Base-by-base conservation (phyloP, 768 basidiomycete species). In the Kockovaella imperatae region DNA sequence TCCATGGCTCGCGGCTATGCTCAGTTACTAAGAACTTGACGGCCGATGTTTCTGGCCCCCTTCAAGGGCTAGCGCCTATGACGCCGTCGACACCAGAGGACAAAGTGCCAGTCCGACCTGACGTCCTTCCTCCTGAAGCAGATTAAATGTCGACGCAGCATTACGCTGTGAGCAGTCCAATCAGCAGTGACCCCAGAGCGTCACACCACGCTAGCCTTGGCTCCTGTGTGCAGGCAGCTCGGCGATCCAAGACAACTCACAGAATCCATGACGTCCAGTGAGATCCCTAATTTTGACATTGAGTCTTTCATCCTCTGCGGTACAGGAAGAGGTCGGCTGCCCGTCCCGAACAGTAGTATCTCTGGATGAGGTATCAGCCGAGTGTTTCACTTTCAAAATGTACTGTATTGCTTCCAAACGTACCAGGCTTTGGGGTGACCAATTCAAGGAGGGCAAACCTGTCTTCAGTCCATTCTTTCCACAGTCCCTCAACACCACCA, bases 111-210 rank as follows among this genome's bases (percentile, higher is more conserved):
- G 90, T 32, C 89, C 87, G 11, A 96, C 87, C 21, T 84, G 82
- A 44, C 93, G 77, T 5, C 93, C 93, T 72, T 99, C 93, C 69
- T 99, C 93, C 0, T 84, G 73, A 38, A 99, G 77, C 20, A 99
- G 69, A 69, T 99, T 96, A 71, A 90, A 99, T 0, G 93, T 96
- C 23, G 91, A 84, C 60, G 87, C 90, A 15, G 91, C 93, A 66
- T 91, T 95, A 62, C 87, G 76, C 90, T 74, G 52, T 20, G 36
- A 38, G 21, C 36, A 6, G 14, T 5, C 17, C 42, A 5, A 42
- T 35, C 30, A 56, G 43, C 31, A 3, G n/a, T 15, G 5, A 24
- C n/a, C 23, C 14, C 20, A 15, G 24, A 4, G 21, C 26, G 5
- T 41, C 40, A 24, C 40, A 17, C 20, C 40, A 20, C n/a, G 8